A percentile compares a stretch with the other conserved stretches of the same genome.
Evolutionary conservation across 371 early-diverging fungal species (phyloP).

Genomic region (Mortierella sp.): DNA sequence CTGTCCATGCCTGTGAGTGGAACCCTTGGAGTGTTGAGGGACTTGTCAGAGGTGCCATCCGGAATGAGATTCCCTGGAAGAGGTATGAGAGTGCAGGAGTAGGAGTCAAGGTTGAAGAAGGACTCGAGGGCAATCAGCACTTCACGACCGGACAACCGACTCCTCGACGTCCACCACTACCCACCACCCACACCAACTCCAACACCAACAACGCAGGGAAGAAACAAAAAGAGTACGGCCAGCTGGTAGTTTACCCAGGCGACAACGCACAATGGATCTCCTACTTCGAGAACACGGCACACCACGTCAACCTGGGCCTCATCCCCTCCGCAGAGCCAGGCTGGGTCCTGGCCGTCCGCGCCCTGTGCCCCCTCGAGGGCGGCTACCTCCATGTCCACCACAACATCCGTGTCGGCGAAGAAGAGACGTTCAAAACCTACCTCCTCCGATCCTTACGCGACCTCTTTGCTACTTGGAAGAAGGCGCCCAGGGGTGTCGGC

Average conservation of each 20-base stretch:
- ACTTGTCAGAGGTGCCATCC: constrained; percentile 42
- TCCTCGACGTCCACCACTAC: not conserved
- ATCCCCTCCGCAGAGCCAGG: constrained; percentile 60
- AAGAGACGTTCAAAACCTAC: constrained; percentile 29
- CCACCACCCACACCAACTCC: not conserved
- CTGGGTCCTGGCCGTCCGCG: constrained; percentile 58
- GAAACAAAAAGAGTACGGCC: constrained; percentile 26
- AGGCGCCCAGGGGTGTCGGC: not conserved
- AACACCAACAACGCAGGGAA: not conserved
- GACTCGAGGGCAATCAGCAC: not conserved
- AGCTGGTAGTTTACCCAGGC: constrained; percentile 53
- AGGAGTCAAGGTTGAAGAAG: not conserved
- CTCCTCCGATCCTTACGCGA: constrained; percentile 22
- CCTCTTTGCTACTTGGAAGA: constrained; percentile 38
- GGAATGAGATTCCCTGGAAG: constrained; percentile 41
- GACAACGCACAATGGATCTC: constrained; percentile 58
- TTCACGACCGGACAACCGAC: not conserved
- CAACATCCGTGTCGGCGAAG: constrained; percentile 49
- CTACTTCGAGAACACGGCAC: constrained; percentile 51
- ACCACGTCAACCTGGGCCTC: constrained; percentile 61
- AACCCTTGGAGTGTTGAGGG: constrained; percentile 63
- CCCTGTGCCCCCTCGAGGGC: constrained; percentile 52
- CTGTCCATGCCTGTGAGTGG: constrained; percentile 62
- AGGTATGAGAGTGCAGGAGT: constrained; percentile 7
- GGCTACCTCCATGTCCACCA: constrained; percentile 61